phyloP scores from a whole-genome alignment of 371 early-diverging fungal species.

The Haplosporangium sp. region DNA sequence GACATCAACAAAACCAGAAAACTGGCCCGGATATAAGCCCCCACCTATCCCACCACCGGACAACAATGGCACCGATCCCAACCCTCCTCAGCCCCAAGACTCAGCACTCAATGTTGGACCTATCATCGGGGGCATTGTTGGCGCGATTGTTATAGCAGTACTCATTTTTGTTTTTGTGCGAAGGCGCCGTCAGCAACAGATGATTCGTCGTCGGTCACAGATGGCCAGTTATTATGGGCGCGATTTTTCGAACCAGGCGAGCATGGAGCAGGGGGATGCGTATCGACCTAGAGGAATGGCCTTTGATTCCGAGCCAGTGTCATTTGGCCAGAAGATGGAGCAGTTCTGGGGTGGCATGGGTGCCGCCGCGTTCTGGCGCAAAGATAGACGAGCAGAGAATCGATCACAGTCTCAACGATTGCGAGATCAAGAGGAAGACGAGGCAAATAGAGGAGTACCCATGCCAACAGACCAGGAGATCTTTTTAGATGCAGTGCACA shows the following conservation, averaged over 20 bases:
- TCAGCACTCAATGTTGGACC: constrained; percentile 8
- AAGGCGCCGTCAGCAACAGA: constrained; percentile 9
- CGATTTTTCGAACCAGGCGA: constrained; percentile 13
- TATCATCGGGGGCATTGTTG: constrained; percentile 33
- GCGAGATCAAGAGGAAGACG: constrained; percentile 30
- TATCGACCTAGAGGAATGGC: constrained; percentile 40
- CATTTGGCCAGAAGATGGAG: constrained; percentile 34
- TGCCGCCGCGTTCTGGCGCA: constrained; percentile 24
- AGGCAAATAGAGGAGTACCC: constrained; percentile 11
- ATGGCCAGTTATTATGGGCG: constrained; percentile 25
- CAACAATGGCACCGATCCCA: constrained; percentile 1
- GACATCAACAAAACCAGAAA: constrained; percentile 50
- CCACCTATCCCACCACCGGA: constrained; percentile 24
- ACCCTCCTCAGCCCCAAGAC: not conserved
- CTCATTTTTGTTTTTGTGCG: constrained; percentile 10
- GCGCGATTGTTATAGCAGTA: constrained; percentile 13
- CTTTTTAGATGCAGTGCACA: constrained; percentile 49
- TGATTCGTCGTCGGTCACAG: constrained; percentile 4
- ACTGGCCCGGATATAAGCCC: constrained; percentile 54
- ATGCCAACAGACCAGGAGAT: constrained; percentile 41
- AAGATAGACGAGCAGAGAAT: constrained; percentile 9
- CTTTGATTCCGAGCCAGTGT: constrained; percentile 15
- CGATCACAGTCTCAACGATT: constrained; percentile 35
- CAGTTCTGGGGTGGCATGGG: constrained; percentile 19
- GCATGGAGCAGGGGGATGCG: constrained; percentile 15